phyloP scores from a whole-genome alignment of 148 eudicot species.

The Vaccinium macrocarpon region DNA sequence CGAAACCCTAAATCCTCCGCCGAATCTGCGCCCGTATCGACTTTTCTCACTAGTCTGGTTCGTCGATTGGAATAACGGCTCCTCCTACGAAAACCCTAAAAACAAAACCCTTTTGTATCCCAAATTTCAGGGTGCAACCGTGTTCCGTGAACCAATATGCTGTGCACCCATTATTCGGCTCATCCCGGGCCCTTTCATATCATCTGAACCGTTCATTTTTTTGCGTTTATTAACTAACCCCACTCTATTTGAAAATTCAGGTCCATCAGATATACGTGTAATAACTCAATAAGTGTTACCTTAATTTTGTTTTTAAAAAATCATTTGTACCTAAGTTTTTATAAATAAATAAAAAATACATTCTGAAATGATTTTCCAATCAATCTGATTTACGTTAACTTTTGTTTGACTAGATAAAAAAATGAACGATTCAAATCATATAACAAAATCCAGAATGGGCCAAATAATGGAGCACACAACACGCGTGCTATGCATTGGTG shows the following conservation, averaged over 20 bases:
- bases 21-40: no score
- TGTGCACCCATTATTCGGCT: neutral
- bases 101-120: no score
- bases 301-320: neutral
- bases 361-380: neutral
- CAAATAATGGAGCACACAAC: neutral
- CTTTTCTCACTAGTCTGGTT: no score
- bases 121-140: no score
- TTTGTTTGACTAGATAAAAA: neutral
- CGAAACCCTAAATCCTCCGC: no score
- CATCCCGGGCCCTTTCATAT: neutral
- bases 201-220: neutral
- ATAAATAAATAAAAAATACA: neutral
- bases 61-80: no score
- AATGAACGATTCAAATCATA: neutral
- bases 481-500: neutral
- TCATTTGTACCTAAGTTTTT: neutral
- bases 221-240: no score
- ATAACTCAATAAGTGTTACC: neutral
- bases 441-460: neutral
- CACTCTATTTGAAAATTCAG: neutral
- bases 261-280: neutral
- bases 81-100: no score
- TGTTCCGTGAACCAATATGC: neutral
- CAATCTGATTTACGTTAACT: no score